Evolutionary conservation across 2,329 filamentous ascomycete species (phyloP), one percentile per base, ranked within the genome.

Genomic region (Sclerotinia borealis): DNA sequence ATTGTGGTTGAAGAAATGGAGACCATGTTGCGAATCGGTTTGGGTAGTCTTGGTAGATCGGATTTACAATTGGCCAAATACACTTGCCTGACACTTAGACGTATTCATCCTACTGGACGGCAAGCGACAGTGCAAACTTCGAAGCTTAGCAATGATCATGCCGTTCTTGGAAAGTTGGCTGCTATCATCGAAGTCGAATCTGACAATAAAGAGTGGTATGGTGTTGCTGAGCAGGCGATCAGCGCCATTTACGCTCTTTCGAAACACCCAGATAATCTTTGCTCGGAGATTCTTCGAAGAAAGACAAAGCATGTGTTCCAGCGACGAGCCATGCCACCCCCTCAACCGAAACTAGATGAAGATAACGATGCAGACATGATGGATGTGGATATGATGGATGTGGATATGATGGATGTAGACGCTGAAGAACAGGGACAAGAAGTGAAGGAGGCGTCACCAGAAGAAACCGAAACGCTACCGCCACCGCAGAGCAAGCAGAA

Each of bases 1-100:
- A 95, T 99, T 65, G 91, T 96, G 2, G 89, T 97, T 17, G 91
- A 90, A 65, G 93, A 99, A 76, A 96, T 98, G 79, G 93, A 98
- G 76, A 89, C 90, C 0, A 96, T 97, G 85, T 81, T 99, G 22
- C 86, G 91, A 15, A 96, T 96, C 58, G 95, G 95, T 19, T 83
- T 99, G 8, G 93, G 93, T 29, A 78, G 83, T 15, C 83, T 93
- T 63, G 96, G 95, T 48, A 85, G 89, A 70, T 83, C 85, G 37
- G 95, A 99, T 72, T 83, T 98, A 55, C 88, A 92, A 62, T 82
- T 99, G 56, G 93, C 95, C 68, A 95, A 96, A 74, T 99, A 91
- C 74, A 98, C 95, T 0, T 99, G 95, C 76, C 89, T 98, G 71
- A 95, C 96, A 50, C 80, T 99, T 45, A 87, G 91, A 70, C 85